phyloP scores from a whole-genome alignment of 192 early-diverging fungal genomes.

The Geranomyces variabilis region DNA sequence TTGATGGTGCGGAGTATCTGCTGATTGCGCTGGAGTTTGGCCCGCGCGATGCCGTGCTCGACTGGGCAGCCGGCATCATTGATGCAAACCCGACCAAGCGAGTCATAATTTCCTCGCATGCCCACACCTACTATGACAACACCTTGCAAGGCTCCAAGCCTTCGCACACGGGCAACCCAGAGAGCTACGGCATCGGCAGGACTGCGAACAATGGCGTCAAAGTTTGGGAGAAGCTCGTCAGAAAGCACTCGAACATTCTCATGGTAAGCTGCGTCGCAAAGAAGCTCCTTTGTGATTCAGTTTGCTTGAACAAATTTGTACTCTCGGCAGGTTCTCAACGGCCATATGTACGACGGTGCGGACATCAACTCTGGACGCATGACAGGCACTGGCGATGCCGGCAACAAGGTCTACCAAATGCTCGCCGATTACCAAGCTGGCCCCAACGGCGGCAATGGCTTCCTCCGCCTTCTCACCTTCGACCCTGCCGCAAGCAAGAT shows the following conservation, averaged over 20 bases:
- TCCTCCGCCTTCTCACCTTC: slow-evolving; percentile 3
- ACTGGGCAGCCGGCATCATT: background rate
- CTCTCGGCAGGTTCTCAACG: background rate
- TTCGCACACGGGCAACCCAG: background rate
- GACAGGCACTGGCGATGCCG: background rate
- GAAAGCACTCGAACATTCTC: background rate
- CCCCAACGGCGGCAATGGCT: background rate
- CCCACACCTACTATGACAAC: slow-evolving; percentile 4
- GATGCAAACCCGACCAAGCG: background rate
- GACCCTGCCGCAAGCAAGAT: slow-evolving; percentile 5
- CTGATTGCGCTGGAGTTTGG: background rate
- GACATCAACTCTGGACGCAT: background rate
- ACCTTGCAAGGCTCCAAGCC: background rate
- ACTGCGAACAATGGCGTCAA: background rate
- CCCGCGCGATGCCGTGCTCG: background rate
- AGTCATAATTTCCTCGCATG: background rate
- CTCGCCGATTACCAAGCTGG: slow-evolving; percentile 1
- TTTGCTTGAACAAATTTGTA: no score
- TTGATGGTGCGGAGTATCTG: background rate
- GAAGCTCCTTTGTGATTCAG: no score
- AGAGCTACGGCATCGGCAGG: background rate
- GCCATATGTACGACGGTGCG: background rate
- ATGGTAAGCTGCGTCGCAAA: background rate
- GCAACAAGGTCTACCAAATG: slow-evolving; percentile 4
- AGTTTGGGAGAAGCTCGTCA: slow-evolving; percentile 1